Conservation (phyloP, 2,329 filamentous ascomycete genomes). For the Colletotrichum aenigma region DNA sequence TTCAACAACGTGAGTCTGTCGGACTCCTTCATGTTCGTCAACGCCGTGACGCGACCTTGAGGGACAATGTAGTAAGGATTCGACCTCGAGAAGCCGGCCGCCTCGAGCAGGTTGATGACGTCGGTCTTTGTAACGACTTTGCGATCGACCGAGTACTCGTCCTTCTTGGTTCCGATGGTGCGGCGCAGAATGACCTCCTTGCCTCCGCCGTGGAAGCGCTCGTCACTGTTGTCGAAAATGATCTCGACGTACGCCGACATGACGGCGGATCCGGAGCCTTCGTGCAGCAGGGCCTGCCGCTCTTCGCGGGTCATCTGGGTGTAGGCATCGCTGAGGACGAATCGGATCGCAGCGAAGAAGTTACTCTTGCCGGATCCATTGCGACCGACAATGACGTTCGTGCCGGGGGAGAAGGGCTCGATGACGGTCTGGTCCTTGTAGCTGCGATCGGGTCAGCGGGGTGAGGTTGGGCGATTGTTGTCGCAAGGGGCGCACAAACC, state of each 20-base stretch:
- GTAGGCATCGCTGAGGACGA: constrained; percentile 97
- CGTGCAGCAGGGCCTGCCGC: constrained; percentile 93
- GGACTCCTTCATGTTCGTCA: constrained; percentile 98
- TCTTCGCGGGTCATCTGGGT: constrained; percentile 95
- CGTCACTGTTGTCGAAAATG: constrained; percentile 97
- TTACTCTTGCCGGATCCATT: constrained; percentile 99
- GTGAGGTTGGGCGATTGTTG: constrained; percentile 24
- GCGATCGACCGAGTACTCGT: constrained; percentile 96
- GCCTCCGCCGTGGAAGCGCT: constrained; percentile 91
- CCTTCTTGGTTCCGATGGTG: constrained; percentile 96
- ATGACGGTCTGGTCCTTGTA: constrained; percentile 99
- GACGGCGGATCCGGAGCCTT: constrained; percentile 95
- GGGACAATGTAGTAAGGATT: constrained; percentile 99
- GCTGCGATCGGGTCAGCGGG: constrained; percentile 50
- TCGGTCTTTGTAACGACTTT: constrained; percentile 95
- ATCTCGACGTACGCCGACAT: constrained; percentile 99
- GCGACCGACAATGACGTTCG: constrained; percentile 97
- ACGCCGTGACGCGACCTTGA: constrained; percentile 90
- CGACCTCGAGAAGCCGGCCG: constrained; percentile 92
- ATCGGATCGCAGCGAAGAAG: constrained; percentile 98
- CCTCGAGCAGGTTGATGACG: constrained; percentile 93
- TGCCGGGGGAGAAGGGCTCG: constrained; percentile 95
- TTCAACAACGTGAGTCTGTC: constrained; percentile 90
- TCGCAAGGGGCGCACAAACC: constrained; percentile 65
- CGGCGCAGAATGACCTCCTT: constrained; percentile 89